Percentiles rank a stretch among this genome's conserved stretches.
Evolutionary conservation across 179 eudicot genomes (phyloP).

Genomic region (Beta corolliflora): DNA sequence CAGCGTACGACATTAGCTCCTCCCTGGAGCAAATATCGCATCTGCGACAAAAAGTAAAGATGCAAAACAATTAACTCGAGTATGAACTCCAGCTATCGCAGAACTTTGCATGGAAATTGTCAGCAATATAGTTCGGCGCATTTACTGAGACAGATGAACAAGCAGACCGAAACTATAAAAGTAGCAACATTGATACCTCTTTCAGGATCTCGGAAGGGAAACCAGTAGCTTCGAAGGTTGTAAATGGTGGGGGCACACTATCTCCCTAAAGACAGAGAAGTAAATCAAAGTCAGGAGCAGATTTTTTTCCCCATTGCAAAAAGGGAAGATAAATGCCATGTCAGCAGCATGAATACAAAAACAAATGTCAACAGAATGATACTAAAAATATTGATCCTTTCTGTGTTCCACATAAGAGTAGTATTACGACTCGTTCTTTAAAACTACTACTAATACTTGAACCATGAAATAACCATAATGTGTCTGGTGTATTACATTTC

Average conservation of each 20-base stretch:
- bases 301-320: background rate
- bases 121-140: conserved; percentile 29
- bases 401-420: background rate
- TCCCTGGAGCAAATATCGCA: conserved; percentile 99
- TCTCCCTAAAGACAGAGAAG: conserved; percentile 56
- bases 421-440: background rate
- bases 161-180: conserved; percentile 19
- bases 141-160: conserved; percentile 31
- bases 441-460: background rate
- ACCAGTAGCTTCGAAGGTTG: conserved; percentile 80
- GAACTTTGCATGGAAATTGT: conserved; percentile 38
- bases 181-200: conserved; percentile 62
- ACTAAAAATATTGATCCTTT: background rate
- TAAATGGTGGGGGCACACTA: conserved; percentile 76
- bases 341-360: background rate
- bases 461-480: background rate
- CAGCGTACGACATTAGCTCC: conserved; percentile 99
- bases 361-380: background rate
- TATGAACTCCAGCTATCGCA: conserved; percentile 52
- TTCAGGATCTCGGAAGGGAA: conserved; percentile 78
- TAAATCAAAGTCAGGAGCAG: conserved; percentile 14
- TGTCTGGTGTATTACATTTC: background rate
- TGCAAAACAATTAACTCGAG: conserved; percentile 56
- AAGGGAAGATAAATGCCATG: background rate
- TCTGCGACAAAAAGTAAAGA: conserved; percentile 84